These are phyloP conservation scores for Penicillium robsamsonii DNA, from an alignment of 495 filamentous ascomycete species.

Conservation along the genomic window DNA sequence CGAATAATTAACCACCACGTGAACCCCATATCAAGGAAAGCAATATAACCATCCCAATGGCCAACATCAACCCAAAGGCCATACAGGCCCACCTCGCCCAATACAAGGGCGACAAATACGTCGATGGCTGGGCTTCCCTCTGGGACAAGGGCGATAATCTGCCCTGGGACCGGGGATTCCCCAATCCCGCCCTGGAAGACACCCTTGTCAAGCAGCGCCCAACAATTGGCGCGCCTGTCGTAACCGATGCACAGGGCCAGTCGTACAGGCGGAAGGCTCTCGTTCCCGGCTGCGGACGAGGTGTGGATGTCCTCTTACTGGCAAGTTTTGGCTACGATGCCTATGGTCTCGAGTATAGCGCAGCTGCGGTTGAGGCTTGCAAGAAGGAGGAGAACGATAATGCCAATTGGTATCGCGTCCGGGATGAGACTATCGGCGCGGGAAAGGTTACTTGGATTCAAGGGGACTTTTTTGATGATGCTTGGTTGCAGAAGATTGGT, in stretches of 20 bases:
- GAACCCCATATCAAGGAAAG: not conserved
- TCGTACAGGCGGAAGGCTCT: constrained; percentile 49
- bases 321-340: constrained; percentile 69
- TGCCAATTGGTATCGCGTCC: constrained; percentile 45
- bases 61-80: constrained; percentile 24
- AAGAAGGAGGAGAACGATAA: constrained; percentile 43
- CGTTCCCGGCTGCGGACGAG: constrained; percentile 73
- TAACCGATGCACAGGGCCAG: constrained; percentile 23
- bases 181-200: constrained; percentile 67
- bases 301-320: constrained; percentile 72
- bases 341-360: constrained; percentile 67
- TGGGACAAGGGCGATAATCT: constrained; percentile 60
- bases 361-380: constrained; percentile 54
- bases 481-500: constrained; percentile 50
- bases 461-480: constrained; percentile 73
- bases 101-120: constrained; percentile 31
- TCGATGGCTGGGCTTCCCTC: constrained; percentile 57
- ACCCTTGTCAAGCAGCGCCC: constrained; percentile 46
- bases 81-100: constrained; percentile 30
- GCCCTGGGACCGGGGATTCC: constrained; percentile 68
- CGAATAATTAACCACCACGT: not conserved
- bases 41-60: constrained; percentile 23
- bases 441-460: constrained; percentile 59
- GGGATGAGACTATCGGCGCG: constrained; percentile 41
- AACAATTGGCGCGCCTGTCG: constrained; percentile 45